A percentile compares a stretch with the other conserved stretches of the same genome.
These are phyloP conservation scores for Linaria vulgaris DNA, from an alignment of 257 asterid genomes.

Conservation along the genomic window DNA sequence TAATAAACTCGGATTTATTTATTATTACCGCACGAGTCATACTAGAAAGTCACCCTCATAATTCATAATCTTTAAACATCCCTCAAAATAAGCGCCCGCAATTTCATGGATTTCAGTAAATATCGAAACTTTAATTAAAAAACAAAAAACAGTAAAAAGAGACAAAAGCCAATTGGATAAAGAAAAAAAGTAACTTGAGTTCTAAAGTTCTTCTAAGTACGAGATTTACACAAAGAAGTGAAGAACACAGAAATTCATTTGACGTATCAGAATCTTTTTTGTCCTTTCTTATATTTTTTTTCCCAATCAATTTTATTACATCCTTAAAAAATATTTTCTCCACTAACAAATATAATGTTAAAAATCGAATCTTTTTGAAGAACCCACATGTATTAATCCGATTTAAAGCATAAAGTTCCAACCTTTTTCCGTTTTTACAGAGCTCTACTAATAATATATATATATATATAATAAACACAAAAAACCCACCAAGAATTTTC, in stretches of 20 bases:
- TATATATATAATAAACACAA: background rate
- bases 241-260: too few relatives aligned
- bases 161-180: constrained; percentile 1
- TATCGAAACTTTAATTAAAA: background rate
- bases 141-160: constrained; percentile 21
- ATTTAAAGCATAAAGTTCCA: background rate
- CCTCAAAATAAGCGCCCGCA: constrained; percentile 15
- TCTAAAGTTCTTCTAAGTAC: too few relatives aligned
- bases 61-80: background rate
- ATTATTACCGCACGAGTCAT: too few relatives aligned
- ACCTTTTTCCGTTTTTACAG: too few relatives aligned
- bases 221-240: too few relatives aligned
- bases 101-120: constrained; percentile 17
- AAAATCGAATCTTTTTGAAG: constrained; percentile 15
- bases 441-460: too few relatives aligned
- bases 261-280: background rate
- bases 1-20: too few relatives aligned
- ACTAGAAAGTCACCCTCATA: too few relatives aligned
- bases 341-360: background rate
- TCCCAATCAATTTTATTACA: background rate
- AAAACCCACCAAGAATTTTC: constrained; percentile 26
- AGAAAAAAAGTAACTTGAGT: background rate
- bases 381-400: constrained; percentile 5
- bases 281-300: constrained; percentile 24
- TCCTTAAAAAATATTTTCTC: background rate